Percentiles rank a stretch among this genome's conserved stretches.
These are phyloP conservation scores for Physocladia obscura DNA, from an alignment of 192 early-diverging fungal genomes.

Conservation along the genomic window DNA sequence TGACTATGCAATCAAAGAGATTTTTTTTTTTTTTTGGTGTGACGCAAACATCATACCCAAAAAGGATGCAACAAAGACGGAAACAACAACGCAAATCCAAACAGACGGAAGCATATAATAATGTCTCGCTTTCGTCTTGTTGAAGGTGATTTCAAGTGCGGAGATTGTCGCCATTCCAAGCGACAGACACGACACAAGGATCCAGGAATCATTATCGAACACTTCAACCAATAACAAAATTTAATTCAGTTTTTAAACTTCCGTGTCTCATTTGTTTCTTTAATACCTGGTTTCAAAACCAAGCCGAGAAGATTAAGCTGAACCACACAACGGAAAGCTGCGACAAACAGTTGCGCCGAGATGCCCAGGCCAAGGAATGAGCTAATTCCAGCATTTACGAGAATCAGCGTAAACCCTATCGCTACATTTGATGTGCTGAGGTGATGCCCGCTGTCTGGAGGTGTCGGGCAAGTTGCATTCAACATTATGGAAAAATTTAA, in stretches of 20 bases:
- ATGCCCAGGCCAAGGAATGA: constrained; percentile 66
- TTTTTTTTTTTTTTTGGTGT: too few species aligned
- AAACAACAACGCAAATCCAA: constrained; percentile 48
- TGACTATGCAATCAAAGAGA: background rate
- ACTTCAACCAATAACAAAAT: background rate
- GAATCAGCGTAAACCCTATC: constrained; percentile 57
- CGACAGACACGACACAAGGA: constrained; percentile 2
- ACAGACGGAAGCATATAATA: constrained; percentile 68
- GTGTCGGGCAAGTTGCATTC: background rate
- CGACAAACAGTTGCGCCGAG: constrained; percentile 63
- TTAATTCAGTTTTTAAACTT: background rate
- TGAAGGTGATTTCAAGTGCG: constrained; percentile 47
- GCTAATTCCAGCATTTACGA: constrained; percentile 61
- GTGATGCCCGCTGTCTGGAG: background rate
- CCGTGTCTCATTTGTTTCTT: background rate
- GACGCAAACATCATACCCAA: constrained; percentile 44
- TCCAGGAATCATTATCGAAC: background rate
- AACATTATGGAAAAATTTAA: too few species aligned
- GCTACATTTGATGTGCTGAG: constrained; percentile 44
- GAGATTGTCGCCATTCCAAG: constrained; percentile 27
- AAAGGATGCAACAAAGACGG: constrained; percentile 52
- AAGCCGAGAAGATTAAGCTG: constrained; percentile 76
- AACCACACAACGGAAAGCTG: constrained; percentile 63
- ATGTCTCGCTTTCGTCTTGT: constrained; percentile 68
- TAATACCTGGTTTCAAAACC: constrained; percentile 24